These are phyloP conservation scores for Trichoderma atrobrunneum DNA, from an alignment of 2,329 filamentous ascomycete genomes.

Conservation along the genomic window DNA sequence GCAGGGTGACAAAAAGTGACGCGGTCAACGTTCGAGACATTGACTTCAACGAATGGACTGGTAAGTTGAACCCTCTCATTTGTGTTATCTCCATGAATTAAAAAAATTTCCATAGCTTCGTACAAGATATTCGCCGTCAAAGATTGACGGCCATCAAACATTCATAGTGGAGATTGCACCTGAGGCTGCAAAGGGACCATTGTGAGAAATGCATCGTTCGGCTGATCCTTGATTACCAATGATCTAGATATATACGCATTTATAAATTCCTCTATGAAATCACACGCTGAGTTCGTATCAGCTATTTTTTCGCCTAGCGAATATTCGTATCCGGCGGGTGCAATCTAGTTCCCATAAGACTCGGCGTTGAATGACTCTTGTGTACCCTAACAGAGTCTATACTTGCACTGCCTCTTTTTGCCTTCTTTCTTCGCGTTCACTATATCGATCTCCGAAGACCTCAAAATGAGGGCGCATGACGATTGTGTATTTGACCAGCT, in stretches of 20 bases:
- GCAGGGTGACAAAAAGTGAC: background rate
- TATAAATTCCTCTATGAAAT: background rate
- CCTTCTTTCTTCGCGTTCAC: background rate
- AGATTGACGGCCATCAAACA: background rate
- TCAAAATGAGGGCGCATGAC: background rate
- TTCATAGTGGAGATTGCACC: background rate
- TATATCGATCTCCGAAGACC: background rate
- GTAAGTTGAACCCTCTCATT: background rate
- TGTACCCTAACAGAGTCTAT: background rate
- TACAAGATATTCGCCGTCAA: background rate
- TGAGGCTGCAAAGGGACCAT: background rate
- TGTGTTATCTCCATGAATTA: background rate
- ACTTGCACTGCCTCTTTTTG: background rate
- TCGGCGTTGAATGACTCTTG: background rate
- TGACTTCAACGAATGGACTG: background rate
- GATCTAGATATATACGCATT: background rate
- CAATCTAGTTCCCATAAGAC: background rate
- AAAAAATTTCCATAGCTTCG: background rate
- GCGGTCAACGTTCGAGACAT: background rate
- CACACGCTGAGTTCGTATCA: no score
- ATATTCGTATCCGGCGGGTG: background rate
- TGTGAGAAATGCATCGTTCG: background rate
- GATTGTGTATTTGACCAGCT: conserved; percentile 44
- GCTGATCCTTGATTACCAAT: conserved; percentile 55
- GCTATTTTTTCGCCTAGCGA: no score